phyloP scores from a whole-genome alignment of 495 filamentous ascomycete species.

The Neurospora terricola region DNA sequence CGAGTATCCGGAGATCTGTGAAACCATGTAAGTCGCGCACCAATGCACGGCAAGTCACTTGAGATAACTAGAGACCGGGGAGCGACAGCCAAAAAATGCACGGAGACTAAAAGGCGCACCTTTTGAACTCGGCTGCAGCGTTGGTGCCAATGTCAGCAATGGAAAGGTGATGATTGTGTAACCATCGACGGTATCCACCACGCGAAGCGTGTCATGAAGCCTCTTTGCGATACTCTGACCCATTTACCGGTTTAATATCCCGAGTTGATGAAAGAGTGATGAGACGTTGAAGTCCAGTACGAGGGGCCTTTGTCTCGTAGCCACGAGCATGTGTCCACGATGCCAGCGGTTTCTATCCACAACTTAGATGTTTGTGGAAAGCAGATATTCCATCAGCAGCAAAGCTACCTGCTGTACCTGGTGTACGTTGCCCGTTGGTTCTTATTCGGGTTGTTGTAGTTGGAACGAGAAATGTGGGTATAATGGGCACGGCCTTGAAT shows the following conservation, averaged over 20 bases:
- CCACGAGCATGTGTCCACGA: not conserved
- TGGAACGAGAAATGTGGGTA: not conserved
- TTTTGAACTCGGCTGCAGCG: not conserved
- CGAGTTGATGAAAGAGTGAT: not conserved
- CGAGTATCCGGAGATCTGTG: not conserved
- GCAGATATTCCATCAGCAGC: not conserved
- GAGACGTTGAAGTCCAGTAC: not conserved
- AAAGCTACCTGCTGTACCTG: not conserved
- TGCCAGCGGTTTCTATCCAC: not conserved
- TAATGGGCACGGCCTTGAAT: not conserved
- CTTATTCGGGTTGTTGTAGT: not conserved
- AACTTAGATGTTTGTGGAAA: not conserved
- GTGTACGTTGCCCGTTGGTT: not conserved
- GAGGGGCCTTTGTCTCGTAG: not conserved
- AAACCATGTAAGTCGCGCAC: not conserved
- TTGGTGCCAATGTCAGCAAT: not conserved
- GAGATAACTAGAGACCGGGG: not conserved
- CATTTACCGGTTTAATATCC: not conserved
- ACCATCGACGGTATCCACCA: conserved; percentile 7
- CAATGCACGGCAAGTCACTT: not conserved
- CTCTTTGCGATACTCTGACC: not conserved
- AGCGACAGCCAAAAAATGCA: not conserved
- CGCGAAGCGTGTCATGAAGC: not conserved
- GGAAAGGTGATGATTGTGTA: conserved; percentile 1
- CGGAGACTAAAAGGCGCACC: not conserved